phyloP scores from a whole-genome alignment of 129 eudicot species.

The Heracleum sosnowskyi region DNA sequence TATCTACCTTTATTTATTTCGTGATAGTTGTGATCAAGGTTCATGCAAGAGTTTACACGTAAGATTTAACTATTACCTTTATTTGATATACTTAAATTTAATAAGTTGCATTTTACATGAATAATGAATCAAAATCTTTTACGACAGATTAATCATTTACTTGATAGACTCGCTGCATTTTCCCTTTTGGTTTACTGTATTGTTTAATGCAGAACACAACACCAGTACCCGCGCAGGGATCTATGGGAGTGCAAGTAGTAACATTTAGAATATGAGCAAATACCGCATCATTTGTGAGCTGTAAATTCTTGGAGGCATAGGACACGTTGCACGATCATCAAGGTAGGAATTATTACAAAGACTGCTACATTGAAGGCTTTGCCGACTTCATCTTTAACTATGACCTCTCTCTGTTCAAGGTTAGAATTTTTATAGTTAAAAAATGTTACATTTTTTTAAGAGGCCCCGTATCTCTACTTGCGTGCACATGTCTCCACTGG shows the following conservation, averaged over 20 bases:
- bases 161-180: not conserved
- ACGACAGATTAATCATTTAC: not conserved
- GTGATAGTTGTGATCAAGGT: constrained; percentile 69
- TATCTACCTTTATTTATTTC: constrained; percentile 68
- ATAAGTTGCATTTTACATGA: not conserved
- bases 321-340: constrained; percentile 81
- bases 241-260: constrained; percentile 69
- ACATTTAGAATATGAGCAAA: constrained; percentile 85
- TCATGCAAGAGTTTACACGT: constrained; percentile 90
- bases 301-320: constrained; percentile 81
- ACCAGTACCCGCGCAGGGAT: constrained; percentile 80
- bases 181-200: not conserved
- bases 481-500: not conserved
- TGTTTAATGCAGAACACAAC: constrained; percentile 67
- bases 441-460: no score
- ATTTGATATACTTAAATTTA: not conserved
- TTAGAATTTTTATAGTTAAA: constrained; percentile 2
- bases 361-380: constrained; percentile 88
- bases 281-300: constrained; percentile 73
- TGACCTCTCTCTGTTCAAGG: constrained; percentile 86
- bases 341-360: constrained; percentile 91
- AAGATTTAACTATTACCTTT: constrained; percentile 14
- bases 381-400: constrained; percentile 94
- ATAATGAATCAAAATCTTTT: not conserved
- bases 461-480: not conserved